phyloP scores from a whole-genome alignment of 1,284 basidiomycete genomes.

The Pseudozyma sp. region DNA sequence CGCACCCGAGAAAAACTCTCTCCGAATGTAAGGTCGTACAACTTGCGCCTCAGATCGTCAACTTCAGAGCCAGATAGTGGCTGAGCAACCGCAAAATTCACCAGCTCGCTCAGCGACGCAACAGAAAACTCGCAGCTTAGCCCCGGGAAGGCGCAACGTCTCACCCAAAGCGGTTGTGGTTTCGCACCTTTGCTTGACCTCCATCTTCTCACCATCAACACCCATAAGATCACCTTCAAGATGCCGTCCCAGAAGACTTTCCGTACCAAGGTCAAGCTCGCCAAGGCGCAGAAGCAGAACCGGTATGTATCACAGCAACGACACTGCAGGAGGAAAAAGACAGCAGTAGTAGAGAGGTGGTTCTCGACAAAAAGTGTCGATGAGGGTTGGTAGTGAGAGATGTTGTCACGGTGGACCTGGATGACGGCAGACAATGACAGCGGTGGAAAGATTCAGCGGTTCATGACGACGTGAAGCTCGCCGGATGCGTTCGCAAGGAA shows the following conservation, averaged over 20 bases:
- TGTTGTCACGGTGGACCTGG: too few relatives aligned
- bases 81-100: conserved; percentile 1
- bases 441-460: too few relatives aligned
- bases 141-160: background rate
- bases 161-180: background rate
- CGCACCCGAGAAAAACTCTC: too few relatives aligned
- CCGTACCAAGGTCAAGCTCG: conserved; percentile 94
- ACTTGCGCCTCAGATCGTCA: background rate
- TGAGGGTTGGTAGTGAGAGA: too few relatives aligned
- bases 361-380: too few relatives aligned
- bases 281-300: conserved; percentile 96
- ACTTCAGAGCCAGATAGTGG: conserved; percentile 3
- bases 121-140: background rate
- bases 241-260: conserved; percentile 97
- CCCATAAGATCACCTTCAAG: conserved; percentile 21
- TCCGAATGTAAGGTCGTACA: background rate
- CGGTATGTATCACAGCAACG: conserved; percentile 73
- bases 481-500: too few relatives aligned
- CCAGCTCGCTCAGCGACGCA: background rate
- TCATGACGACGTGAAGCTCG: too few relatives aligned
- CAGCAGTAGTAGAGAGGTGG: too few relatives aligned
- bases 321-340: conserved; percentile 6
- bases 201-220: conserved; percentile 20
- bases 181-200: background rate
- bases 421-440: too few relatives aligned